Percentiles rank a stretch among this genome's conserved stretches.
Conservation (phyloP, 2,329 filamentous ascomycete species). For the Tolypocladium pustulatum region DNA sequence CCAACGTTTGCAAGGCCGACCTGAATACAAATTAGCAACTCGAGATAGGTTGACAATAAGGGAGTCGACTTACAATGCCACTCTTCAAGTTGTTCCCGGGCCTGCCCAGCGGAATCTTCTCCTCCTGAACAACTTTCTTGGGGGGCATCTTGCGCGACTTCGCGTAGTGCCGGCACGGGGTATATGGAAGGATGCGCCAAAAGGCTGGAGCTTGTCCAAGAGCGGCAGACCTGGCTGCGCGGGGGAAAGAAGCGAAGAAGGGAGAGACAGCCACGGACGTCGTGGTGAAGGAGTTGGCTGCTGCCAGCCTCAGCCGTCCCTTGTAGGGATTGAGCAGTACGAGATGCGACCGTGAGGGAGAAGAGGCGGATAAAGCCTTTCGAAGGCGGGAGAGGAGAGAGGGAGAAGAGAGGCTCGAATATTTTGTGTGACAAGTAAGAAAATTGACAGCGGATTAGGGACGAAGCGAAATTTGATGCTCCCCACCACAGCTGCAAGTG, state of each 20-base stretch:
- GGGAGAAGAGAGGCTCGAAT: constrained; percentile 10
- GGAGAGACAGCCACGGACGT: constrained; percentile 25
- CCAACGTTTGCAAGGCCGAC: constrained; percentile 98
- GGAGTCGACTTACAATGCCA: constrained; percentile 67
- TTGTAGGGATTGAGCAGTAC: constrained; percentile 1
- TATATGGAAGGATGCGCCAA: constrained; percentile 39
- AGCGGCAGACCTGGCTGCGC: constrained; percentile 50
- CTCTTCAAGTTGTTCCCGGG: constrained; percentile 98
- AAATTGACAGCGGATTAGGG: constrained; percentile 10
- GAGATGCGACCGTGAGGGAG: constrained; percentile 13
- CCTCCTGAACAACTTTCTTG: constrained; percentile 84
- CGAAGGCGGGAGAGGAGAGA: not conserved
- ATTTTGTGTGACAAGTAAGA: constrained; percentile 5
- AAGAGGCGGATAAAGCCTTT: not conserved
- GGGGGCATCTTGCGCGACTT: constrained; percentile 78
- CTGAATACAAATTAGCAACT: constrained; percentile 30
- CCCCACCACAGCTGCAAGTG: constrained; percentile 7
- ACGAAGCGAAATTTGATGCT: constrained; percentile 17
- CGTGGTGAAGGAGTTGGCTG: constrained; percentile 32
- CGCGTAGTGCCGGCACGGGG: constrained; percentile 45
- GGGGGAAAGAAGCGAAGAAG: constrained; percentile 44
- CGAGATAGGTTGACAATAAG: not conserved
- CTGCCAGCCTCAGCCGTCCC: constrained; percentile 27
- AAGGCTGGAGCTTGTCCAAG: constrained; percentile 35
- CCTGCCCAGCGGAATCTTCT: constrained; percentile 92